A percentile compares a stretch with the other conserved stretches of the same genome.
Evolutionary conservation across 257 asterid species (phyloP).

Genomic region (Penstemon eatonii): DNA sequence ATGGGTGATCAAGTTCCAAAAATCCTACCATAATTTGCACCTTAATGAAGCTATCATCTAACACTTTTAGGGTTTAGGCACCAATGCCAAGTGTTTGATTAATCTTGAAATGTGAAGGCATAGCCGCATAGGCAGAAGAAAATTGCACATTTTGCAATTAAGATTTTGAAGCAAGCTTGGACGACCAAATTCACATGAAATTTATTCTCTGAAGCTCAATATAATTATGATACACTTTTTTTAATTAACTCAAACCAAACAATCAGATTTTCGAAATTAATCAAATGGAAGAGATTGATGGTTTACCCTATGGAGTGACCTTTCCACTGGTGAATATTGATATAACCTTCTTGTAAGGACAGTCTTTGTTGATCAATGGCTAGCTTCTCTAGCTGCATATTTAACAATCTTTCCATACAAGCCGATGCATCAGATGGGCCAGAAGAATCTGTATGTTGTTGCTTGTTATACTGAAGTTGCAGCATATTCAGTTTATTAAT

Average conservation of each 20-base stretch:
- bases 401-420: constrained; percentile 43
- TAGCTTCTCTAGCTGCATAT: constrained; percentile 56
- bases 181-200: constrained; percentile 11
- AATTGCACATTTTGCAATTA: background rate
- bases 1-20: background rate
- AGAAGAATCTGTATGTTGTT: constrained; percentile 36
- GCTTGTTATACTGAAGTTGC: constrained; percentile 58
- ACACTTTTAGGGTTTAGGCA: background rate
- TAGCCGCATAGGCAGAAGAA: background rate
- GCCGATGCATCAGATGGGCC: constrained; percentile 36
- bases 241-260: constrained; percentile 13
- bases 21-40: background rate
- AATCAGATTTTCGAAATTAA: background rate
- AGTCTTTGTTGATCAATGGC: constrained; percentile 64
- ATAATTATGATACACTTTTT: background rate
- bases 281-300: constrained; percentile 19
- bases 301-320: constrained; percentile 80
- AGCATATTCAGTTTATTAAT: constrained; percentile 69
- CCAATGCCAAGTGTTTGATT: background rate
- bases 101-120: constrained; percentile 12
- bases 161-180: constrained; percentile 18
- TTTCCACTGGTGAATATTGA: constrained; percentile 68
- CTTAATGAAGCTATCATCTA: background rate
- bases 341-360: constrained; percentile 52
- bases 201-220: constrained; percentile 6